phyloP scores from a whole-genome alignment of 805 yeast species.

The Starmerella stigmatis region DNA sequence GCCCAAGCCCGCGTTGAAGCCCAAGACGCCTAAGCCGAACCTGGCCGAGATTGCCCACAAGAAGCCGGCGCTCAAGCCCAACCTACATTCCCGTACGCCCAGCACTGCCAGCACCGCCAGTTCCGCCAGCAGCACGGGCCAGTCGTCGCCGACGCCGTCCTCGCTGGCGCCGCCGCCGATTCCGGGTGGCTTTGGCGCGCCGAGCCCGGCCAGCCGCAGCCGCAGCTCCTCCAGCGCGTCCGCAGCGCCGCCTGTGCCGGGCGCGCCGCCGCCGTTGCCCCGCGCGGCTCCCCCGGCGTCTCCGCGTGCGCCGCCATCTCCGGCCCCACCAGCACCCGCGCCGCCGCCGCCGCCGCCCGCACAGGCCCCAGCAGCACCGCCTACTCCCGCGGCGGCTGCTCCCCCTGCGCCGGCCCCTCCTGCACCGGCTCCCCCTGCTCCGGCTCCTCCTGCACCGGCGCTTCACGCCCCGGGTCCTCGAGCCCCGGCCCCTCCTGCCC shows the following conservation, averaged over 20 bases:
- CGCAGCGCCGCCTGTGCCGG: constrained; percentile 17
- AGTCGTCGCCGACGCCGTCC: constrained; percentile 12
- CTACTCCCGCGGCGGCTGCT: constrained; percentile 19
- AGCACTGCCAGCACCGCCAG: constrained; percentile 13
- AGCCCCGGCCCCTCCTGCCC: constrained; percentile 13
- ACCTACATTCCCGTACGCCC: constrained; percentile 7
- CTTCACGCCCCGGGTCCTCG: constrained; percentile 20
- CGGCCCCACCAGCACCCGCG: background rate
- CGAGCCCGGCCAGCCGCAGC: constrained; percentile 3
- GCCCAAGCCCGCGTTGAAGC: constrained; percentile 16
- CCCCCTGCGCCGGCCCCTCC: constrained; percentile 16
- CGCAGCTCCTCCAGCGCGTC: background rate
- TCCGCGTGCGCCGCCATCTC: background rate
- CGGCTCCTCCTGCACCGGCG: constrained; percentile 27
- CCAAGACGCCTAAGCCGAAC: constrained; percentile 17
- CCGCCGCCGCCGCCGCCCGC: constrained; percentile 11
- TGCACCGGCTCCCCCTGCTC: constrained; percentile 25
- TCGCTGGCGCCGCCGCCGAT: background rate
- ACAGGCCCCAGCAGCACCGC: constrained; percentile 19
- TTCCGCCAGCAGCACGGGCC: constrained; percentile 7
- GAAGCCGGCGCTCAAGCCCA: constrained; percentile 14
- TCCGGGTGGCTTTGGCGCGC: background rate
- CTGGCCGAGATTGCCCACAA: constrained; percentile 17
- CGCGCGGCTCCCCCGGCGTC: background rate
- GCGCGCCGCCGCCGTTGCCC: constrained; percentile 4